Evolutionary conservation across 495 filamentous ascomycete genomes (phyloP), one percentile per base, ranked within the genome.

Genomic region (Pseudevernia furfuracea): DNA sequence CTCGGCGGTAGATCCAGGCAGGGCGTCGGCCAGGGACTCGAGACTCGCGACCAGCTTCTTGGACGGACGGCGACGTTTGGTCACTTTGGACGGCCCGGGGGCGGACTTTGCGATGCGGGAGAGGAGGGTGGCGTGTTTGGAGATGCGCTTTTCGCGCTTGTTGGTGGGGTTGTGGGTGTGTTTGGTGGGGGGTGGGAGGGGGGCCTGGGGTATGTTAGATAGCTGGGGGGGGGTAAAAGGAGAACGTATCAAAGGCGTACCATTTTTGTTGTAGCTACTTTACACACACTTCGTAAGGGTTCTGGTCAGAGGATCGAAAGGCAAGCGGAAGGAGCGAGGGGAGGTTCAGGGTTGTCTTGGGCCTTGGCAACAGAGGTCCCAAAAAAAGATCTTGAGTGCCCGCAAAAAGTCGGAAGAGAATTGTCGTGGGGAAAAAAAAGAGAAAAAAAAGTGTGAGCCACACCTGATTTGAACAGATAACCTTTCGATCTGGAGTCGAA

Each of bases 1-100:
- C n/a, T 62, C 21, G 77, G 75, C 21, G 37, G 61, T 46, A n/a
- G 74, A 70, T 12, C 86, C 84, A 4, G 89, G 89, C 21, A 97
- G 77, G 1, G 90, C 90, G 72, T 89, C 85, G 57, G 87, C 89
- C 8, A 97, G 81, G 0, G 87, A 86, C 32, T 89, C 84, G 28
- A 96, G 80, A 37, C 82, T 88, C n/a, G 90, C 77, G 23, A 89
- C 82, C 21, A 95, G 84, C 68, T 91, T 91, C 71, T 90, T 91
- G 62, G 77, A 79, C 0, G 86, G 85, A 4, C 90, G 80, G n/a
- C 89, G 79, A 1, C 75, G 66, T 62, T 78, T 81, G 30, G 44
- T 21, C 2, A 48, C 10, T 23, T 58, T 39, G 12, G 49, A 7
- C 3, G 66, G 5, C 1, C 65, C 34, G 38, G 67, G 38, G 6